phyloP scores from a whole-genome alignment of 2,329 filamentous ascomycete species.

The Pseudogymnoascus sp. region DNA sequence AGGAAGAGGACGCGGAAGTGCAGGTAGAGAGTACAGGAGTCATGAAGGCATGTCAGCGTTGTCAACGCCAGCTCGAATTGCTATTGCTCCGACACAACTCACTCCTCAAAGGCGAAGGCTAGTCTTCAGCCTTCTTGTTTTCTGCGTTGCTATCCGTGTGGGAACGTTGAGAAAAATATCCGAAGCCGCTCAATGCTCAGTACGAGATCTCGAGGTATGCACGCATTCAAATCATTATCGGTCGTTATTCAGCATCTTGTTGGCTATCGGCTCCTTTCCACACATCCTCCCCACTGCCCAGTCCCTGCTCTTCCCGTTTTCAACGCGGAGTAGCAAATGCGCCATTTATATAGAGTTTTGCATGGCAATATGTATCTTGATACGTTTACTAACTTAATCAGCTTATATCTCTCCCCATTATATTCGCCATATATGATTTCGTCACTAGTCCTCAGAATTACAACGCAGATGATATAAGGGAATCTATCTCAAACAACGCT shows the following conservation, averaged over 20 bases:
- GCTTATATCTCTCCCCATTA: conserved; percentile 7
- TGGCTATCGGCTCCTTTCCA: not conserved
- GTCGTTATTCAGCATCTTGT: not conserved
- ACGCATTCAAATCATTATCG: not conserved
- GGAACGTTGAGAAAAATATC: conserved; percentile 6
- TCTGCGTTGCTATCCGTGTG: conserved; percentile 7
- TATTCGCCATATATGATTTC: conserved; percentile 12
- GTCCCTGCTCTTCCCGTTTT: not conserved
- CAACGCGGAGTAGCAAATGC: not conserved
- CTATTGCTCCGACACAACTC: not conserved
- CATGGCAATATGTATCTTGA: not conserved
- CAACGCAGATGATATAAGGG: conserved; percentile 9
- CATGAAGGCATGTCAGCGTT: not conserved
- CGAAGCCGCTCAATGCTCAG: conserved; percentile 1
- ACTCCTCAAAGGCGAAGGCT: not conserved
- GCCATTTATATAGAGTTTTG: not conserved
- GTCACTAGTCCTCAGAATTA: not conserved
- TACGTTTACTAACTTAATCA: not conserved
- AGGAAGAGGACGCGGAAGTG: conserved; percentile 8
- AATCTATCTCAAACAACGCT: conserved; percentile 11
- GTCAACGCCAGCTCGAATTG: not conserved
- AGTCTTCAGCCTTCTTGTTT: not conserved
- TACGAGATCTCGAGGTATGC: conserved; percentile 10
- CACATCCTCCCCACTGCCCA: not conserved
- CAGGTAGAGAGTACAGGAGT: conserved; percentile 1